Conservation (phyloP, 768 basidiomycete species). For the Suillus variegatus region DNA sequence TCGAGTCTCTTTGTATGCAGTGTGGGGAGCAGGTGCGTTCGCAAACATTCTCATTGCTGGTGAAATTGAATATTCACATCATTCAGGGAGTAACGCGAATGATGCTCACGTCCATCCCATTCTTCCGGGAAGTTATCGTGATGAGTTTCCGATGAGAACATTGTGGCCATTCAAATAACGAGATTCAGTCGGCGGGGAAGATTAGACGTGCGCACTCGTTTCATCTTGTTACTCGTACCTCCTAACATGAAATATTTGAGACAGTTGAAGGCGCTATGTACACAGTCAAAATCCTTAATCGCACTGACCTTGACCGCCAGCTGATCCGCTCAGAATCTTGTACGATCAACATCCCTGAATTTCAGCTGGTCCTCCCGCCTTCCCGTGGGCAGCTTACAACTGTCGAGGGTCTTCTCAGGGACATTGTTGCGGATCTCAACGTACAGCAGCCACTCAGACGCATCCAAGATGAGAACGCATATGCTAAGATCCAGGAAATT, state of each 20-base stretch:
- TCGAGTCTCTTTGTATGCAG: slow-evolving; percentile 93
- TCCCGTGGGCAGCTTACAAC: slow-evolving; percentile 96
- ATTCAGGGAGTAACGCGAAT: slow-evolving; percentile 83
- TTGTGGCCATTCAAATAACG: slow-evolving; percentile 89
- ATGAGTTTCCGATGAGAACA: slow-evolving; percentile 97
- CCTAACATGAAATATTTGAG: neutral
- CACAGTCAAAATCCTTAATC: slow-evolving; percentile 72
- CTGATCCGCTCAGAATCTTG: slow-evolving; percentile 86
- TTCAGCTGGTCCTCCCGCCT: slow-evolving; percentile 87
- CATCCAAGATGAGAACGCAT: slow-evolving; percentile 72
- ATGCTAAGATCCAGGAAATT: slow-evolving; percentile 73
- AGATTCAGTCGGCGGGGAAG: slow-evolving; percentile 86
- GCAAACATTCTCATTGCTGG: neutral
- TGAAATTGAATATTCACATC: neutral
- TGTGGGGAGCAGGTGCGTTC: slow-evolving; percentile 82
- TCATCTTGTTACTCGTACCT: neutral
- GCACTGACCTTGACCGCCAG: slow-evolving; percentile 87
- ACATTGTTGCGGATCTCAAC: slow-evolving; percentile 78
- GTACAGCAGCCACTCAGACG: slow-evolving; percentile 82
- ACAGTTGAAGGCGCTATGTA: slow-evolving; percentile 83
- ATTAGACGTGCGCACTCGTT: slow-evolving; percentile 69
- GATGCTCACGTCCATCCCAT: slow-evolving; percentile 92
- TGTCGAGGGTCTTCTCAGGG: slow-evolving; percentile 86
- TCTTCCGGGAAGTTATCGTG: slow-evolving; percentile 91
- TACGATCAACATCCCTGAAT: slow-evolving; percentile 82